Conservation (phyloP, 306 rosid genomes). For the Medicago truncatula region DNA sequence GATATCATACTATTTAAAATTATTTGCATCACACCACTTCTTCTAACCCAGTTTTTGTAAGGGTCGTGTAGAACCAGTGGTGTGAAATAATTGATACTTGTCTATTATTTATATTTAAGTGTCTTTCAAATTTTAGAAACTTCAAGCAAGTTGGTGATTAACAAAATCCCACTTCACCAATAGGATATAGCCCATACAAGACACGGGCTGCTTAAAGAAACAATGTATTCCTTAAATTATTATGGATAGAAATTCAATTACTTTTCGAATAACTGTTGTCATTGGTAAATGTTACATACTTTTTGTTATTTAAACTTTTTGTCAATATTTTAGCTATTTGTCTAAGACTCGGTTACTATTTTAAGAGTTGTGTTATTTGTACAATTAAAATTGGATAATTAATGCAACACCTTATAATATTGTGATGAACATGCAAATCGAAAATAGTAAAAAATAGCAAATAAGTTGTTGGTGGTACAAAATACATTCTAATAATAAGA, state of each 20-base stretch:
- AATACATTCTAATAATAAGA: not conserved
- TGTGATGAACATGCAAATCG: too few species aligned
- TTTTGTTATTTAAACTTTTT: not conserved
- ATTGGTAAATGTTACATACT: not conserved
- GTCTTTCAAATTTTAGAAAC: slow-evolving; percentile 3
- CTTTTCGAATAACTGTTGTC: not conserved
- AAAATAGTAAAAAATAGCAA: too few species aligned
- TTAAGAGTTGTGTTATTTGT: too few species aligned
- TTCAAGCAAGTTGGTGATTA: not conserved
- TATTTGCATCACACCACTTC: not conserved
- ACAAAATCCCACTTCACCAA: slow-evolving; percentile 13
- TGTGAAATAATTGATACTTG: not conserved
- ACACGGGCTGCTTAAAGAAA: slow-evolving; percentile 5
- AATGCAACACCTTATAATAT: too few species aligned
- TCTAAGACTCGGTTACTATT: not conserved
- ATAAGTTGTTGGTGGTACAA: too few species aligned
- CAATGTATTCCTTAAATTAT: slow-evolving; percentile 9
- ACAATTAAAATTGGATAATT: too few species aligned
- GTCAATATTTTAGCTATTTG: not conserved
- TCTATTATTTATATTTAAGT: not conserved
- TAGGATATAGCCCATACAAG: slow-evolving; percentile 1
- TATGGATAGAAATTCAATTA: not conserved
- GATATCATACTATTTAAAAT: slow-evolving; percentile 3
- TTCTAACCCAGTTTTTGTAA: not conserved
- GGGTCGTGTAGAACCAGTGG: not conserved